Evolutionary conservation across 352 stramenopile genomes (phyloP).

Genomic region (Globisporangium okanoganense): DNA sequence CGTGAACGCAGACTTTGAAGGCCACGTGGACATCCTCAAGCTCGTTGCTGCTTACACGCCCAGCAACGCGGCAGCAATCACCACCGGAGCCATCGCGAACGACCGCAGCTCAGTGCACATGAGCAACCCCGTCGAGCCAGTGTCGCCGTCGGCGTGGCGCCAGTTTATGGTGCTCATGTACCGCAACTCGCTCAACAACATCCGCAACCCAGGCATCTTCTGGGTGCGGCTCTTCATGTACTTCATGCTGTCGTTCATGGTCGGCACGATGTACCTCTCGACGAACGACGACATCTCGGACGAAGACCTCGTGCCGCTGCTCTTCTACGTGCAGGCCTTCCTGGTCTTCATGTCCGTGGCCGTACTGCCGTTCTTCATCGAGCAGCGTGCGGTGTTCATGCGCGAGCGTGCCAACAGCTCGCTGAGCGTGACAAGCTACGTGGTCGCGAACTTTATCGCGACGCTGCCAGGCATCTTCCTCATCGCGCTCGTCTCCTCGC

Average conservation of each 20-base stretch:
- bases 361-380: conserved; percentile 78
- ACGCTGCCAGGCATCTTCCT: conserved; percentile 58
- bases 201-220: conserved; percentile 67
- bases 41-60: conserved; percentile 9
- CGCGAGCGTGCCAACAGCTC: conserved; percentile 75
- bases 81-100: conserved; percentile 34
- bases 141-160: conserved; percentile 39
- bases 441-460: conserved; percentile 62
- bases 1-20: conserved; percentile 59
- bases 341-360: conserved; percentile 91
- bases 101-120: background rate
- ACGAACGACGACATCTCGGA: conserved; percentile 35
- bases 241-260: conserved; percentile 62
- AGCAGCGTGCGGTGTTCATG: conserved; percentile 80
- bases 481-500: conserved; percentile 49
- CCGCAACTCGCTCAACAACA: conserved; percentile 56
- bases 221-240: conserved; percentile 85
- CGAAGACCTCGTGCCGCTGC: conserved; percentile 45
- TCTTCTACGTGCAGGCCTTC: conserved; percentile 90
- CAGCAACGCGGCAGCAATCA: background rate
- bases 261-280: conserved; percentile 69
- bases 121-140: conserved; percentile 18
- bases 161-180: conserved; percentile 57
- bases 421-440: conserved; percentile 72
- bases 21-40: background rate